Evolutionary conservation across 1,139 yeast genomes (phyloP), one percentile per base, ranked within the genome.

Genomic region (Blastobotrys arbuscula): DNA sequence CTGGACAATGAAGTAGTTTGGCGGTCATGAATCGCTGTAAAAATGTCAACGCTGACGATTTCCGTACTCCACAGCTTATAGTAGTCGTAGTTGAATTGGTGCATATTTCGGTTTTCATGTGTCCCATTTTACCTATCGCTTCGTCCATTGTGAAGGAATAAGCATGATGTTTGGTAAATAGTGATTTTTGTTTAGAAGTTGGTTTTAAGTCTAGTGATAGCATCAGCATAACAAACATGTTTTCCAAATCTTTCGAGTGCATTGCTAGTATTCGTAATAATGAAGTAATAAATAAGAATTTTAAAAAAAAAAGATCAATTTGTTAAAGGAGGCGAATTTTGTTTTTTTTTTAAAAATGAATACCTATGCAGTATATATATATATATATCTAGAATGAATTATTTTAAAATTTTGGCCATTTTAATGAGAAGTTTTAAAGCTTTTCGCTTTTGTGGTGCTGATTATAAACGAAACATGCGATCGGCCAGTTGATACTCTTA

Each of bases 1-100:
- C 76, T 0, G 96, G 96, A 21, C 81, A 78, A 61, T 89, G 96
- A 10, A 90, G 57, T 4, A 89, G 67, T 52, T 80, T 82, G 0
- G 94, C 86, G 1, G 71, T 71, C 71, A 80, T 79, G 61, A 86
- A 87, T 21, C 72, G 67, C 30, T 68, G 68, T 10, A 89, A 56
- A 19, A 86, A 64, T 0, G 72, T 28, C 18, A 18, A 67, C 8
- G 59, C 51, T 0, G 88, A 87, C 38, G 81, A 65, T 0, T 71
- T 65, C 47, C 74, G 77, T 35, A 88, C 78, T 15, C 72, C 68
- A 60, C 85, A 86, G 0, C 82, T 75, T 5, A 85, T 75, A 2
- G 77, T 73, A 3, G 88, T 78, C 3, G 76, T 71, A 26, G 59
- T 44, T 37, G 62, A 51, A 36, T 58, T 52, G 34, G 76, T 77